Conservation (phyloP, 805 yeast genomes). For the Pichia nanzhaoensis region DNA sequence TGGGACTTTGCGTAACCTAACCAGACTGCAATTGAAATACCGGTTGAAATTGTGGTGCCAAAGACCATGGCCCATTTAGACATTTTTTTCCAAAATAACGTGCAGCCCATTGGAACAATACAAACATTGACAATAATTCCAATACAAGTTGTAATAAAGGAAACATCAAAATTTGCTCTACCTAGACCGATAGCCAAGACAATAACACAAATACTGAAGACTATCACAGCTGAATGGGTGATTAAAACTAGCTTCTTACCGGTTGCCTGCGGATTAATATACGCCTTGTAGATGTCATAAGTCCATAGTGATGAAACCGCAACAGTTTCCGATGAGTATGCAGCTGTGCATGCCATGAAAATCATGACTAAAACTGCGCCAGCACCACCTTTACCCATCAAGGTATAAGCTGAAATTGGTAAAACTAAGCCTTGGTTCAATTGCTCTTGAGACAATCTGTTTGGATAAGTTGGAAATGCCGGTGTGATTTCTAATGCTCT, state of each 20-base stretch:
- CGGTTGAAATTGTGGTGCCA: slow-evolving; percentile 40
- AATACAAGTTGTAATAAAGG: slow-evolving; percentile 46
- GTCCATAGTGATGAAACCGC: slow-evolving; percentile 46
- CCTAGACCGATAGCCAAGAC: slow-evolving; percentile 46
- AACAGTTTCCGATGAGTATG: slow-evolving; percentile 49
- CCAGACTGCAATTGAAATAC: slow-evolving; percentile 38
- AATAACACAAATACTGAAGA: slow-evolving; percentile 39
- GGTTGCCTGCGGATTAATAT: slow-evolving; percentile 42
- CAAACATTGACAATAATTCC: slow-evolving; percentile 51
- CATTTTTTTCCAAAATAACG: slow-evolving; percentile 40
- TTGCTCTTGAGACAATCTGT: slow-evolving; percentile 34
- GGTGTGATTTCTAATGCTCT: slow-evolving; percentile 27
- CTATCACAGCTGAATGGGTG: slow-evolving; percentile 39
- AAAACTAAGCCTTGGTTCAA: slow-evolving; percentile 43
- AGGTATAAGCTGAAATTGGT: slow-evolving; percentile 45
- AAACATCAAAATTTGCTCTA: slow-evolving; percentile 45
- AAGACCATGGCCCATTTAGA: slow-evolving; percentile 39
- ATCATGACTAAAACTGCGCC: slow-evolving; percentile 41
- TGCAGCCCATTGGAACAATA: slow-evolving; percentile 43
- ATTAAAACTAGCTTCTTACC: slow-evolving; percentile 40
- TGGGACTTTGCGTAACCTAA: slow-evolving; percentile 32
- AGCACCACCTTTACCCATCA: slow-evolving; percentile 46
- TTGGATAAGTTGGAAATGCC: slow-evolving; percentile 20
- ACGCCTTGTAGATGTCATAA: slow-evolving; percentile 45
- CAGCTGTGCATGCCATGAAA: slow-evolving; percentile 49